Base-by-base conservation (phyloP, 352 stramenopile genomes). In the Thalassiosira livingstoniorum region DNA sequence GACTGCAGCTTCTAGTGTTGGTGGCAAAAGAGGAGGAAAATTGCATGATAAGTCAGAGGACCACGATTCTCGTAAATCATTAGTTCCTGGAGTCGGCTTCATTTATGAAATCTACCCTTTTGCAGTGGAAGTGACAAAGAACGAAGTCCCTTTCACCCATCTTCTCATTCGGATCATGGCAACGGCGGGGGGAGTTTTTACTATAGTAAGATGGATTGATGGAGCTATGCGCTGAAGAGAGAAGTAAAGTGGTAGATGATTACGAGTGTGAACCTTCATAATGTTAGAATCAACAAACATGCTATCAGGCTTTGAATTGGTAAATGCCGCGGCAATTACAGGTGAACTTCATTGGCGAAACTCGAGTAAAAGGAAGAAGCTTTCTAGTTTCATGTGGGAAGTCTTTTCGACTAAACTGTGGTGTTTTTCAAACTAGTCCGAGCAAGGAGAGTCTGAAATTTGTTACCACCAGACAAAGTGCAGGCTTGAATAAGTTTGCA, bases 51-150 rank as follows among this genome's bases (percentile, higher is more conserved):
- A 83, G 43, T 60, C 84, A 15, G 74, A 91, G 39, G 88, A 94
- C 79, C 91, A 95, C 61, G 70, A 85, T 61, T 74, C 88, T 32
- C 79, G 85, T 71, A 95, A 93, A 69, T 75, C 83, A 2, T 72
- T 96, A 7, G 83, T 97, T 27, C 94, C 94, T 27, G 95, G 95
- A 10, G 87, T 97, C 11, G 97, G 97, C 86, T 97, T 97, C 71
- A 91, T 98, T 35, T 98, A 98, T 78, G 95, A 98, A 83, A 93
- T 98, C 32, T 96, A 96, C 67, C 95, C 95, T 0, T 98, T 98
- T 87, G 91, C 92, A 34, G 91, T 97, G 23, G 89, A 97, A 78
- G 90, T 97, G 47, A 87, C 81, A 18, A 85, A 86, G 58, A 89
- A 91, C 37, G 66, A 39, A 25, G 90, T 94, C 15, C 87, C 93